Conservation (phyloP, 768 basidiomycete species). For the Crucibulum laeve region DNA sequence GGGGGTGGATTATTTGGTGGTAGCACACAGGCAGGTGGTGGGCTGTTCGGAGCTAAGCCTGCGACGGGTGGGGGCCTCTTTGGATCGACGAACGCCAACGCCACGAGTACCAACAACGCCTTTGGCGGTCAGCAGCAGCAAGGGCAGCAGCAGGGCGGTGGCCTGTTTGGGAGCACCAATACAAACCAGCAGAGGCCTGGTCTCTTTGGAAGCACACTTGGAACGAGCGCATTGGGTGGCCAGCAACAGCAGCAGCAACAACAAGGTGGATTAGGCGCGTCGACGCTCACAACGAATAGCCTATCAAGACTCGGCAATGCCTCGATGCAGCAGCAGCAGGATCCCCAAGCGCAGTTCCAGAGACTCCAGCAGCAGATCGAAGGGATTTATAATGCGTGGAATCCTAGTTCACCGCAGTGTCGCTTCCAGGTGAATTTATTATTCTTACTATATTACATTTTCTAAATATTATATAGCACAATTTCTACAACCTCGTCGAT, state of each 20-base stretch:
- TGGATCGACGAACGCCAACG: slow-evolving; percentile 17
- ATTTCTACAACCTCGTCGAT: slow-evolving; percentile 83
- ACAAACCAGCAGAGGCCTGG: slow-evolving; percentile 8
- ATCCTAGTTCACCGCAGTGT: slow-evolving; percentile 61
- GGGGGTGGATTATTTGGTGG: too few relatives aligned
- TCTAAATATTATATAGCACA: slow-evolving; percentile 41
- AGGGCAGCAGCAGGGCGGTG: slow-evolving; percentile 19
- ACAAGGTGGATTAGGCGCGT: slow-evolving; percentile 18
- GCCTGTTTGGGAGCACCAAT: slow-evolving; percentile 18
- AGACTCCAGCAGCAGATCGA: slow-evolving; percentile 58
- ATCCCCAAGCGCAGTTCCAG: slow-evolving; percentile 55
- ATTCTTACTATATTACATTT: not conserved
- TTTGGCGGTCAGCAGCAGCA: slow-evolving; percentile 20
- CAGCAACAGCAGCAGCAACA: slow-evolving; percentile 19
- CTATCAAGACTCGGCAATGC: slow-evolving; percentile 32
- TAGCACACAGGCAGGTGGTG: too few relatives aligned
- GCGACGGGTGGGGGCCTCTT: slow-evolving; percentile 22
- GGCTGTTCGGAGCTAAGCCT: too few relatives aligned
- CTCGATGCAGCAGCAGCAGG: slow-evolving; percentile 44
- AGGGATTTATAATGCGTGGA: slow-evolving; percentile 66
- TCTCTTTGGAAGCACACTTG: slow-evolving; percentile 20
- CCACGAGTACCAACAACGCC: slow-evolving; percentile 9
- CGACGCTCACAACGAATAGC: slow-evolving; percentile 26
- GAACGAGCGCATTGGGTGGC: slow-evolving; percentile 29
- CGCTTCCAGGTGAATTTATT: slow-evolving; percentile 65